phyloP scores from a whole-genome alignment of 2,329 filamentous ascomycete genomes.

The Hirsutella rhossiliensis region DNA sequence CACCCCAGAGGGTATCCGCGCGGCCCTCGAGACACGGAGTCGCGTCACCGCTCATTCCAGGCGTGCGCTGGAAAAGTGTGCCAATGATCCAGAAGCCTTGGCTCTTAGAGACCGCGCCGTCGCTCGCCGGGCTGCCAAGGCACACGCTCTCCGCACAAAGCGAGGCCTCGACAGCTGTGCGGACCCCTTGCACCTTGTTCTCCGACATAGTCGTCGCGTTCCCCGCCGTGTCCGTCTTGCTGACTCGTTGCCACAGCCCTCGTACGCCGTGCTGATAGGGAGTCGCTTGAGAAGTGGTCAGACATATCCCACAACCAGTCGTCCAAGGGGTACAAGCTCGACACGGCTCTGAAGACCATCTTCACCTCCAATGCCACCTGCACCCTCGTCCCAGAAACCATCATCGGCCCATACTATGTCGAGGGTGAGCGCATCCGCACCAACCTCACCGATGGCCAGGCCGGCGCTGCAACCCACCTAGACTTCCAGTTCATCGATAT shows the following conservation, averaged over 20 bases:
- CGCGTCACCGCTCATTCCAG: constrained; percentile 5
- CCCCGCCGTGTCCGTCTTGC: background rate
- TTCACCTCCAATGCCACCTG: constrained; percentile 7
- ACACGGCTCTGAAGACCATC: constrained; percentile 3
- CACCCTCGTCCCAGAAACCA: constrained; percentile 6
- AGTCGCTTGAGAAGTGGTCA: constrained; percentile 3
- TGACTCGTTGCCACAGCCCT: background rate
- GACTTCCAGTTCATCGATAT: constrained; percentile 32
- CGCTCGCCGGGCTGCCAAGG: constrained; percentile 4
- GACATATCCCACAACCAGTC: constrained; percentile 3
- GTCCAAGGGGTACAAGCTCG: background rate
- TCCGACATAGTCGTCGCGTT: background rate
- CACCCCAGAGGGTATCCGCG: constrained; percentile 2
- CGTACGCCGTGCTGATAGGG: constrained; percentile 1
- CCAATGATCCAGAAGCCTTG: constrained; percentile 1
- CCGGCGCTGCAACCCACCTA: constrained; percentile 25
- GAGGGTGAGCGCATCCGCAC: constrained; percentile 23
- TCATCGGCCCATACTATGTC: constrained; percentile 14
- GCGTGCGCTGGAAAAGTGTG: constrained; percentile 3
- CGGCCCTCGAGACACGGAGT: background rate
- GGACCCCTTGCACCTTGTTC: background rate
- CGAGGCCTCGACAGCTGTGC: constrained; percentile 3
- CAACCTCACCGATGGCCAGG: constrained; percentile 26
- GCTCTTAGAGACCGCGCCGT: constrained; percentile 5
- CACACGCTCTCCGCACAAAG: constrained; percentile 4